Evolutionary conservation across 1,284 basidiomycete species (phyloP).

Genomic region (Exobasidium rhododendri): DNA sequence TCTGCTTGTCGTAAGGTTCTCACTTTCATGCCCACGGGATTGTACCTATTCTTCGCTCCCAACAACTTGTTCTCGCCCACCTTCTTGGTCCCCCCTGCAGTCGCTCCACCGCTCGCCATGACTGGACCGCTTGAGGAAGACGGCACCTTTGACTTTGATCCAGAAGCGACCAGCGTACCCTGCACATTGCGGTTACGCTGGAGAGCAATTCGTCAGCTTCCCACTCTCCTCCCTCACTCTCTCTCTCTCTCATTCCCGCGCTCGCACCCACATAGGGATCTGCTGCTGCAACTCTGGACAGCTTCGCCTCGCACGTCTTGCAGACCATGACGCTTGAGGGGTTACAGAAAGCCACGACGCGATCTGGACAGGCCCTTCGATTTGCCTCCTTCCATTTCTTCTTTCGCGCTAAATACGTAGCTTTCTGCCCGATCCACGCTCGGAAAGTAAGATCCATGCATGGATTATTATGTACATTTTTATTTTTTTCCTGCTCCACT

Average conservation of each 20-base stretch:
- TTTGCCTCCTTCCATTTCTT: too few species aligned
- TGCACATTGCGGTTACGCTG: slow-evolving; percentile 15
- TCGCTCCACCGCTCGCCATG: not conserved
- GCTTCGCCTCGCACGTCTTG: slow-evolving; percentile 14
- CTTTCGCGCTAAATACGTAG: too few species aligned
- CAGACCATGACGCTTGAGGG: slow-evolving; percentile 14
- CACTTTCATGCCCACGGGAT: slow-evolving; percentile 20
- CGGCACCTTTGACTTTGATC: not conserved
- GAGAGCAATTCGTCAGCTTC: not conserved
- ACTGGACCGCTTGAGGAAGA: not conserved
- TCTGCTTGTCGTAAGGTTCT: too few species aligned
- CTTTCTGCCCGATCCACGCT: too few species aligned
- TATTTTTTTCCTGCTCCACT: too few species aligned
- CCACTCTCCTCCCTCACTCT: slow-evolving; percentile 6
- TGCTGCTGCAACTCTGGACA: slow-evolving; percentile 9
- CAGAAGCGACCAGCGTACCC: slow-evolving; percentile 9
- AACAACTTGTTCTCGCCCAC: slow-evolving; percentile 34
- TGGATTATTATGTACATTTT: too few species aligned
- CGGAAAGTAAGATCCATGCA: too few species aligned
- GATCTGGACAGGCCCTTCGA: too few species aligned
- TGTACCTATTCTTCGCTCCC: slow-evolving; percentile 21
- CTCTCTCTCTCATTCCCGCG: not conserved
- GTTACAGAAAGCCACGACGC: too few species aligned
- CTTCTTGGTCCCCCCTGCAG: slow-evolving; percentile 3
- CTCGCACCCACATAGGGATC: slow-evolving; percentile 16